Percentiles rank a stretch among this genome's conserved stretches.
phyloP scores from a whole-genome alignment of 148 eudicot genomes.

The Camellia sinensis region DNA sequence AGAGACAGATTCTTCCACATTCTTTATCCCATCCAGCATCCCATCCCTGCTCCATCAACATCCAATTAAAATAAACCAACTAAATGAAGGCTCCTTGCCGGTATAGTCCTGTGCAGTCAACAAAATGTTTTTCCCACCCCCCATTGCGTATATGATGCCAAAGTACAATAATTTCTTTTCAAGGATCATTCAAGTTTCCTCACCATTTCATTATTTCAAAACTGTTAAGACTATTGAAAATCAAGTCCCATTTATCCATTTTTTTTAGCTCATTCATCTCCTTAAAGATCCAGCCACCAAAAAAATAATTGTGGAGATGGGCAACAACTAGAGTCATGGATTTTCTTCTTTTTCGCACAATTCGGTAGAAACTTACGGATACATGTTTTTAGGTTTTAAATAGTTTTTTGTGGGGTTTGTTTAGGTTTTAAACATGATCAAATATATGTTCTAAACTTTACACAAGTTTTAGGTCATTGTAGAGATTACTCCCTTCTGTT shows the following conservation, averaged over 20 bases:
- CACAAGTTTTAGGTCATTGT: no score
- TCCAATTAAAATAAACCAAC: neutral
- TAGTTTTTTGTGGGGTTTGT: no score
- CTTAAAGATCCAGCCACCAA: no score
- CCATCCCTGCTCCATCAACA: neutral
- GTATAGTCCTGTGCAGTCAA: neutral
- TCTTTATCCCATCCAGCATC: neutral
- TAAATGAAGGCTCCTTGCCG: neutral
- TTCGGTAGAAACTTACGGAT: no score
- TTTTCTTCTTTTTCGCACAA: no score
- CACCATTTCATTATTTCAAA: neutral
- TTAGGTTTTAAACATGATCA: no score
- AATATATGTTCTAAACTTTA: no score
- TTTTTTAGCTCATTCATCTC: neutral
- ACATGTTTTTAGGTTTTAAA: no score
- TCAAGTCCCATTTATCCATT: neutral
- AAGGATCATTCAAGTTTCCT: neutral
- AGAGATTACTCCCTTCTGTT: no score
- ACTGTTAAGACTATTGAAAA: neutral
- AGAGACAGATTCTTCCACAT: neutral
- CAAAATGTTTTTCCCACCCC: no score
- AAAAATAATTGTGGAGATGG: neutral
- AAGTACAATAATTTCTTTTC: neutral
- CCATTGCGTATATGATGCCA: neutral
- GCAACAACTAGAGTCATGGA: no score